phyloP scores from a whole-genome alignment of 1,284 basidiomycete genomes.

The Cryptococcus floricola region DNA sequence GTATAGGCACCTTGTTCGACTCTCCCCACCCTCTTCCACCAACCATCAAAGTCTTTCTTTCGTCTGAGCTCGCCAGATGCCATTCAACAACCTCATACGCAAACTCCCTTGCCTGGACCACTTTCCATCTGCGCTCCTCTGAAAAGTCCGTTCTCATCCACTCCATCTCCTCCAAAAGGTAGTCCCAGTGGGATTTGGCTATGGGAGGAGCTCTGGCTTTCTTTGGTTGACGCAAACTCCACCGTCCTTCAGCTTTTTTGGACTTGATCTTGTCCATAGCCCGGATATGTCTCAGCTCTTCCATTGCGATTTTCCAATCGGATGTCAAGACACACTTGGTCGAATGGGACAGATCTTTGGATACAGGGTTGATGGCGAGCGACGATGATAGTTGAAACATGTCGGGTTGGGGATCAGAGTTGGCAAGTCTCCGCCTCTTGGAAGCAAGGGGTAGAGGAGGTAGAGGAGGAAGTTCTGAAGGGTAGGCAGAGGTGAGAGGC shows the following conservation, averaged over 20 bases:
- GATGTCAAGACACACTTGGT: slow-evolving; percentile 40
- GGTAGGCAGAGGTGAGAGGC: slow-evolving; percentile 37
- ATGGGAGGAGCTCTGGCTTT: slow-evolving; percentile 80
- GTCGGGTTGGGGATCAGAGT: slow-evolving; percentile 27
- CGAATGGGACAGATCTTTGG: slow-evolving; percentile 29
- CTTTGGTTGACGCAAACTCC: slow-evolving; percentile 94
- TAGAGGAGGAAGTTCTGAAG: slow-evolving; percentile 28
- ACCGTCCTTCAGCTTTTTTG: slow-evolving; percentile 73
- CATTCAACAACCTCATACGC: slow-evolving; percentile 80
- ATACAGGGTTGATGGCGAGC: slow-evolving; percentile 38
- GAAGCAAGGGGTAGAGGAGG: slow-evolving; percentile 27
- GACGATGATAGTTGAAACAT: slow-evolving; percentile 30
- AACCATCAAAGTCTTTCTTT: slow-evolving; percentile 62
- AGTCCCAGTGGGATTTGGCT: slow-evolving; percentile 90
- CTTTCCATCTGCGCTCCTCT: slow-evolving; percentile 92
- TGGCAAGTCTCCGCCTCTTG: slow-evolving; percentile 20
- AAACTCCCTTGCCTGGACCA: slow-evolving; percentile 77
- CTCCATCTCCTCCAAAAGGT: slow-evolving; percentile 95
- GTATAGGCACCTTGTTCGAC: slow-evolving; percentile 23
- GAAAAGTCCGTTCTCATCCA: slow-evolving; percentile 96
- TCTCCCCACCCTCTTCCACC: slow-evolving; percentile 44
- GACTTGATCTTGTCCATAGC: slow-evolving; percentile 81
- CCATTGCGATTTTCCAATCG: slow-evolving; percentile 58
- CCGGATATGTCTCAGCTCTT: slow-evolving; percentile 69
- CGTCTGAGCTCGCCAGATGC: slow-evolving; percentile 70